Percentiles rank a stretch among this genome's conserved stretches.
These are phyloP conservation scores for Mycena leptocephala DNA, from an alignment of 768 basidiomycete species.

Conservation along the genomic window DNA sequence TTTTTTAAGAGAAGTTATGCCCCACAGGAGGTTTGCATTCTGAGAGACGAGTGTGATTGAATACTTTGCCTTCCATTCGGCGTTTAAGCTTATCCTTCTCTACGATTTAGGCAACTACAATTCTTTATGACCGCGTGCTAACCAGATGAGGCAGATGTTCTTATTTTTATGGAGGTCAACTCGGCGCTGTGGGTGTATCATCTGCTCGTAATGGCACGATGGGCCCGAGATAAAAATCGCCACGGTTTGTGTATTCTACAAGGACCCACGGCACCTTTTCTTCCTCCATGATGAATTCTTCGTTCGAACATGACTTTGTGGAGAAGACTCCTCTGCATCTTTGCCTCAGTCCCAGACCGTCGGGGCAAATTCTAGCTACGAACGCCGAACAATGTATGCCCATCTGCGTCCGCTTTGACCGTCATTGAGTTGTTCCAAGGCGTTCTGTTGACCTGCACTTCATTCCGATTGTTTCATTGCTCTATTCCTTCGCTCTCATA, in stretches of 20 bases:
- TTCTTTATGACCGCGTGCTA: neutral
- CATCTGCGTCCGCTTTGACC: constrained; percentile 2
- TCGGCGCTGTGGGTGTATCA: neutral
- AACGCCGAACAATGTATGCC: constrained; percentile 18
- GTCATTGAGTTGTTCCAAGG: constrained; percentile 40
- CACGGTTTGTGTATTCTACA: too few species aligned
- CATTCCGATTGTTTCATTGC: constrained; percentile 57
- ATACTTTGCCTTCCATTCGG: too few species aligned
- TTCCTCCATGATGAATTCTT: neutral
- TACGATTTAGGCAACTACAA: neutral
- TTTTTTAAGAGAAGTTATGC: neutral
- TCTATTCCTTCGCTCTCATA: constrained; percentile 61
- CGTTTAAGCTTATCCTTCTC: too few species aligned
- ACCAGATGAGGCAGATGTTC: neutral
- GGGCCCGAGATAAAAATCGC: constrained; percentile 4
- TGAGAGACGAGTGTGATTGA: too few species aligned
- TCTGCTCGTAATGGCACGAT: neutral
- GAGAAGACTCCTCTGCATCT: constrained; percentile 14
- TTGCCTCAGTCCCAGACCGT: neutral
- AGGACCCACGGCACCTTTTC: neutral
- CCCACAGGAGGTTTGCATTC: too few species aligned
- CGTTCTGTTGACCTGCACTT: constrained; percentile 60
- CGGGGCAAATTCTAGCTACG: neutral
- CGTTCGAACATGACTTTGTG: neutral
- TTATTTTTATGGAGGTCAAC: constrained; percentile 5